Evolutionary conservation across 1,284 basidiomycete species (phyloP).

Genomic region (Ustilago vetiveriae): DNA sequence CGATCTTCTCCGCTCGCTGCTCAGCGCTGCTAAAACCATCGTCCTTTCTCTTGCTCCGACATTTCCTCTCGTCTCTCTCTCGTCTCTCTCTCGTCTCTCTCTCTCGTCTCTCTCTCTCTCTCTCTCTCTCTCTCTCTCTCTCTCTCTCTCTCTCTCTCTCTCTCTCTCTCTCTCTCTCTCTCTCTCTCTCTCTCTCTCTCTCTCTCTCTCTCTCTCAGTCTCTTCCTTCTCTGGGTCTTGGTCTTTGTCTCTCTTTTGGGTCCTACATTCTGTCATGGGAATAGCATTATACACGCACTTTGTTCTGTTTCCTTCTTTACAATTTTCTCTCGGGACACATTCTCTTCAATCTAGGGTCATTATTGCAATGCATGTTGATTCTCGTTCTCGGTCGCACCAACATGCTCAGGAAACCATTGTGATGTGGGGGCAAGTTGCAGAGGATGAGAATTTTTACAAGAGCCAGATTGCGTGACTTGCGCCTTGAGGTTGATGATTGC

Average conservation of each 20-base stretch:
- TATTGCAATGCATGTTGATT: too few relatives aligned
- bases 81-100: neutral
- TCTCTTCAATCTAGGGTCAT: too few relatives aligned
- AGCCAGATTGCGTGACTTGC: slow-evolving; percentile 66
- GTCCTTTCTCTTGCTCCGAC: neutral
- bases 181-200: slow-evolving; percentile 14
- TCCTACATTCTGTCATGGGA: neutral
- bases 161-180: slow-evolving; percentile 1
- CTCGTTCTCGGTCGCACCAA: too few relatives aligned
- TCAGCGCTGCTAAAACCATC: neutral
- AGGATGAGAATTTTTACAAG: too few relatives aligned
- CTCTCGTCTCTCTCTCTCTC: neutral
- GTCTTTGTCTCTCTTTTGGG: too few relatives aligned
- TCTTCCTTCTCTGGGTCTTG: too few relatives aligned
- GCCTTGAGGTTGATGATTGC: slow-evolving; percentile 26
- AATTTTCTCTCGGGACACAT: neutral
- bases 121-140: neutral
- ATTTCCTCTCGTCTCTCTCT: too few relatives aligned
- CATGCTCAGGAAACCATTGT: too few relatives aligned
- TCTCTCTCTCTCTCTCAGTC: neutral
- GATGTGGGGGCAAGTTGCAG: too few relatives aligned
- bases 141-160: slow-evolving; percentile 1
- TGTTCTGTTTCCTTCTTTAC: neutral
- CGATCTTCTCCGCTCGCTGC: slow-evolving; percentile 10
- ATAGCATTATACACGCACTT: slow-evolving; percentile 2